Conservation (phyloP, 139 green algal species). For the Astrephomene gubernaculifera region DNA sequence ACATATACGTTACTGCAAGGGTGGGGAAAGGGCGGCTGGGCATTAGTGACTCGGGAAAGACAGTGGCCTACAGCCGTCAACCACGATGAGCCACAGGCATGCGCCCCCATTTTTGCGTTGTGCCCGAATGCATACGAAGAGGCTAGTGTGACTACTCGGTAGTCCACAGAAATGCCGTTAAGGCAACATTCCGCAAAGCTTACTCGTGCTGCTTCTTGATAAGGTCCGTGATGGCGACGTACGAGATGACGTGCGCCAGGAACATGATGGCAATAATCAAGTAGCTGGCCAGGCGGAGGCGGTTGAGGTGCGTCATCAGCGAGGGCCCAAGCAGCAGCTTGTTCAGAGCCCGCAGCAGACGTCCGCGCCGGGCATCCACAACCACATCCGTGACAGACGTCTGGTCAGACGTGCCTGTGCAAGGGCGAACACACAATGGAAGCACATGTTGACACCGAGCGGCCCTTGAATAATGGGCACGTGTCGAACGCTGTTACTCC, state of each 20-base stretch:
- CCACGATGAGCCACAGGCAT: too few relatives aligned
- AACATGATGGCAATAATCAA: neutral
- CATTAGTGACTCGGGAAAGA: neutral
- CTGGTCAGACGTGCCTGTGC: neutral
- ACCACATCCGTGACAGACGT: neutral
- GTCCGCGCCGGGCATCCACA: constrained; percentile 14
- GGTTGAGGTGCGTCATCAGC: constrained; percentile 1
- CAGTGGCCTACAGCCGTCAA: too few relatives aligned
- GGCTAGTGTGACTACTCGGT: too few relatives aligned
- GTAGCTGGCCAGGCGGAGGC: constrained; percentile 14
- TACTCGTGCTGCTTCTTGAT: constrained; percentile 3
- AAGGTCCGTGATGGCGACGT: constrained; percentile 5
- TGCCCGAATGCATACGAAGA: too few relatives aligned
- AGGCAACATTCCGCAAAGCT: too few relatives aligned
- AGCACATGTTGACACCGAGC: too few relatives aligned
- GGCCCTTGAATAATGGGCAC: too few relatives aligned
- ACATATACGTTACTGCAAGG: neutral
- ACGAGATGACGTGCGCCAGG: constrained; percentile 22
- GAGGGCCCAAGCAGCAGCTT: constrained; percentile 7
- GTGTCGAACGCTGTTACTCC: too few relatives aligned
- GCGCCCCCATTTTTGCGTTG: too few relatives aligned
- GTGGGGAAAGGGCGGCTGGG: neutral
- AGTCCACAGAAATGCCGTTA: too few relatives aligned
- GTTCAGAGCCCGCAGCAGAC: constrained; percentile 30
- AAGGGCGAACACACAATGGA: too few relatives aligned